These are phyloP conservation scores for Venustampulla echinocandica DNA, from an alignment of 495 filamentous ascomycete genomes.

Conservation along the genomic window DNA sequence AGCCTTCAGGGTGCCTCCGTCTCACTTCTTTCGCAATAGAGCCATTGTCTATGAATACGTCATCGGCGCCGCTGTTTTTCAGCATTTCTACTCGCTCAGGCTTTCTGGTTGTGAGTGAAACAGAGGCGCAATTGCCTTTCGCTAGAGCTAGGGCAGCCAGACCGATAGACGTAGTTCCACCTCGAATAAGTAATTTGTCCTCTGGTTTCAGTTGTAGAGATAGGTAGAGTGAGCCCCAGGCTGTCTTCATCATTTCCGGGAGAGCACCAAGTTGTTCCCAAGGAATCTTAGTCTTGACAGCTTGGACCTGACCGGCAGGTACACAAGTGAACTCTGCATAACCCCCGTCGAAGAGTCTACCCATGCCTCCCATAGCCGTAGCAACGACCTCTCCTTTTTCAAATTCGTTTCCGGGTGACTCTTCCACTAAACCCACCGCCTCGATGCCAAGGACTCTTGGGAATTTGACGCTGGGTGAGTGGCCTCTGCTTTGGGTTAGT, in stretches of 20 bases:
- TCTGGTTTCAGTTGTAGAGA: constrained; percentile 31
- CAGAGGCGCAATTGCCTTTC: constrained; percentile 29
- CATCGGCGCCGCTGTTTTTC: constrained; percentile 29
- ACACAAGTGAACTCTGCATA: constrained; percentile 47
- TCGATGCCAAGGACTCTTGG: constrained; percentile 43
- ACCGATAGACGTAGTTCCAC: constrained; percentile 36
- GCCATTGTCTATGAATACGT: constrained; percentile 23
- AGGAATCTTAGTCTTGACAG: constrained; percentile 28
- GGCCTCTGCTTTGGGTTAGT: too few species aligned
- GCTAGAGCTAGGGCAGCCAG: constrained; percentile 40
- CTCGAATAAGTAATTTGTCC: constrained; percentile 40
- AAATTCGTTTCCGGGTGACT: constrained; percentile 33
- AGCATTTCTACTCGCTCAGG: constrained; percentile 28
- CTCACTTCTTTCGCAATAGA: constrained; percentile 21
- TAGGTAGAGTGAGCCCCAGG: constrained; percentile 36
- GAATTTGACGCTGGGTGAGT: constrained; percentile 34
- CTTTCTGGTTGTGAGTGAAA: constrained; percentile 35
- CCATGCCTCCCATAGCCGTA: constrained; percentile 47
- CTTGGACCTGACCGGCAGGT: constrained; percentile 34
- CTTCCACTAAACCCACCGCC: constrained; percentile 35
- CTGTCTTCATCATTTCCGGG: constrained; percentile 48
- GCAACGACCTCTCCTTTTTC: constrained; percentile 34
- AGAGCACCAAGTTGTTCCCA: constrained; percentile 39
- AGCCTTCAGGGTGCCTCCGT: constrained; percentile 22
- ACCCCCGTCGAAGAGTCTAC: constrained; percentile 38